phyloP scores from a whole-genome alignment of 2,329 filamentous ascomycete species.

The Hymenoscyphus fraxineus region DNA sequence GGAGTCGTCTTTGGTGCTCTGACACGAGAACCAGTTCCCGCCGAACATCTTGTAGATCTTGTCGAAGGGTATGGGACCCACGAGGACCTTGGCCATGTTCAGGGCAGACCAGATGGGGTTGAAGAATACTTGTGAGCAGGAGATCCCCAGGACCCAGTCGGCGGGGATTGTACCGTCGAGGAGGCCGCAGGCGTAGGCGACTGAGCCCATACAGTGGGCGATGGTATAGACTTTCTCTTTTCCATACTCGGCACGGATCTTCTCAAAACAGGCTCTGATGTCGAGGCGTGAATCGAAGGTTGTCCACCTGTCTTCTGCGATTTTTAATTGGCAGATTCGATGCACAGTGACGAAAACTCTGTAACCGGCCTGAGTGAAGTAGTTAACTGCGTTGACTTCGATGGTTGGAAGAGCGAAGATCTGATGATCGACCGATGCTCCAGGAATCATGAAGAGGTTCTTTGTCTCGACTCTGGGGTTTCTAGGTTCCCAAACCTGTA shows the following conservation, averaged over 20 bases:
- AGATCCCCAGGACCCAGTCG: constrained; percentile 55
- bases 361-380: constrained; percentile 58
- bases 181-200: constrained; percentile 55
- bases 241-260: constrained; percentile 42
- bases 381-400: constrained; percentile 59
- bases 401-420: constrained; percentile 62
- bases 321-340: constrained; percentile 52
- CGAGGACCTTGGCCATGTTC: constrained; percentile 54
- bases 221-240: constrained; percentile 51
- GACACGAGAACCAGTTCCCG: constrained; percentile 54
- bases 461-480: constrained; percentile 37
- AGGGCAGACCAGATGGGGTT: constrained; percentile 54
- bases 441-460: constrained; percentile 59
- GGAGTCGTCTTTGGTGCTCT: constrained; percentile 44
- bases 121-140: constrained; percentile 60
- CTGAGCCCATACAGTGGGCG: constrained; percentile 61
- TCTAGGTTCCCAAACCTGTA: constrained; percentile 56
- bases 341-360: constrained; percentile 55
- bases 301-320: constrained; percentile 51
- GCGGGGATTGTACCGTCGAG: constrained; percentile 58
- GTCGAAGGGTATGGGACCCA: constrained; percentile 46
- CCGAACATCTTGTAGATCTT: constrained; percentile 44
- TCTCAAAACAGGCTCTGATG: constrained; percentile 51
- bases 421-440: constrained; percentile 59
- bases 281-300: constrained; percentile 59